These are phyloP conservation scores for Globisporangium solare DNA, from an alignment of 352 stramenopile species.

Conservation along the genomic window DNA sequence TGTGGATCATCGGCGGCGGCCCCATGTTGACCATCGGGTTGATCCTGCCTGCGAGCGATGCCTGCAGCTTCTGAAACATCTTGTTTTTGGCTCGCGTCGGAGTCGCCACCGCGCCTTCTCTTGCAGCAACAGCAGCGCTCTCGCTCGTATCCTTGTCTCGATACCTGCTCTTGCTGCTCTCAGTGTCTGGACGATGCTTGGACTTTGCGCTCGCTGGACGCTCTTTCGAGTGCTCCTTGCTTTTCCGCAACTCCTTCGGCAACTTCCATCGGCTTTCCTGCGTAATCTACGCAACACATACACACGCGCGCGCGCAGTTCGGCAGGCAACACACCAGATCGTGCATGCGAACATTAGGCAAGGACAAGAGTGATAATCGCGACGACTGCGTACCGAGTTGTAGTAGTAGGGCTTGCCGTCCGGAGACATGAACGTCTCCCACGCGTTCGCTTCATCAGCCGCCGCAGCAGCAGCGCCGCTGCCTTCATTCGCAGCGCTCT, in stretches of 20 bases:
- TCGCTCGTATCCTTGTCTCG: neutral
- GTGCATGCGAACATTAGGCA: neutral
- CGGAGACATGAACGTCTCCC: conserved; percentile 51
- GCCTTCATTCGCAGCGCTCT: neutral
- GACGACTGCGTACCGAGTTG: conserved; percentile 27
- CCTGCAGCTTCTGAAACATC: conserved; percentile 48
- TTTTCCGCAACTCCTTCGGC: conserved; percentile 18
- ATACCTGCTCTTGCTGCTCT: neutral
- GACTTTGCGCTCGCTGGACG: conserved; percentile 7
- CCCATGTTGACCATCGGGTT: conserved; percentile 18
- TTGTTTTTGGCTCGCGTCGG: conserved; percentile 20
- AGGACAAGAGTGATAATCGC: neutral
- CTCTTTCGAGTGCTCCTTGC: conserved; percentile 1
- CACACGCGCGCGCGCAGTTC: too few species aligned
- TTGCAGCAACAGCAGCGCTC: neutral
- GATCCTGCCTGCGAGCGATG: conserved; percentile 42
- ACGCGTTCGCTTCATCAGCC: conserved; percentile 20
- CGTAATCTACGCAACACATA: conserved; percentile 20
- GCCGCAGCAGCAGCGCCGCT: neutral
- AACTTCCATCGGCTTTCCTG: conserved; percentile 65
- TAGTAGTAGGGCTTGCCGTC: conserved; percentile 65
- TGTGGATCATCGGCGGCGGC: conserved; percentile 27
- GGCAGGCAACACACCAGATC: neutral
- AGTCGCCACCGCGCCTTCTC: neutral
- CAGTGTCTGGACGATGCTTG: neutral